Base-by-base conservation (phyloP, 805 yeast genomes). In the Hanseniaspora lindneri region DNA sequence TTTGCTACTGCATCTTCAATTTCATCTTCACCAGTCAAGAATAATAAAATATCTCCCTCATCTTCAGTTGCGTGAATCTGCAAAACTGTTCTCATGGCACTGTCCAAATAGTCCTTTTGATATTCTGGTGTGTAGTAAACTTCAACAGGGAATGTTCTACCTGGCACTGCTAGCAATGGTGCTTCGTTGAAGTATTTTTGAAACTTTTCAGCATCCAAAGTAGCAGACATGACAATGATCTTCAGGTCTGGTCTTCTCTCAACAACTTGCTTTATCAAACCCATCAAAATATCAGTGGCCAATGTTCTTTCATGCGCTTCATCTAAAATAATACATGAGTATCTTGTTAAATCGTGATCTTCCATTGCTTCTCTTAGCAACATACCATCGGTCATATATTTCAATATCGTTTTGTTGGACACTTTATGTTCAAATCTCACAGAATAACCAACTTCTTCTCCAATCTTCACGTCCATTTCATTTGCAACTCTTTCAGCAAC, bases 301-400 rank as follows among this genome's bases (percentile, higher is more conserved):
- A 89, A 72, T 0, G 98, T 92, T 65, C 98, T 80, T 67, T 89
- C 98, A 69, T 89, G 98, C 40, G 97, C 97, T 70, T 89, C 98
- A 74, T 89, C 98, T 53, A 89, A 70, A 54, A 89, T 86, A 52
- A 89, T 83, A 59, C 95, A 89, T 16, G 94, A 81, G 64, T 89
- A 89, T 55, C 81, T 72, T 4, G 69, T 66, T 62, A 89, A 71
- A 52, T 80, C 75, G 56, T 86, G 96, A 62, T 89, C 98, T 55
- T 83, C 92, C 97, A 92, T 88, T 25, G 96, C 96, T 67, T 89
- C 98, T 60, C 96, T 76, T 56, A 89, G 70, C 47, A 89, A 73
- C 96, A 89, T 88, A 79, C 98, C 98, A 70, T 89, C 98, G 10
- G 98, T 89, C 96, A 89, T 85, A 69, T 92, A 89, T 66, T 87